Conservation (phyloP, 1,284 basidiomycete genomes). For the Cronartium ribicola region DNA sequence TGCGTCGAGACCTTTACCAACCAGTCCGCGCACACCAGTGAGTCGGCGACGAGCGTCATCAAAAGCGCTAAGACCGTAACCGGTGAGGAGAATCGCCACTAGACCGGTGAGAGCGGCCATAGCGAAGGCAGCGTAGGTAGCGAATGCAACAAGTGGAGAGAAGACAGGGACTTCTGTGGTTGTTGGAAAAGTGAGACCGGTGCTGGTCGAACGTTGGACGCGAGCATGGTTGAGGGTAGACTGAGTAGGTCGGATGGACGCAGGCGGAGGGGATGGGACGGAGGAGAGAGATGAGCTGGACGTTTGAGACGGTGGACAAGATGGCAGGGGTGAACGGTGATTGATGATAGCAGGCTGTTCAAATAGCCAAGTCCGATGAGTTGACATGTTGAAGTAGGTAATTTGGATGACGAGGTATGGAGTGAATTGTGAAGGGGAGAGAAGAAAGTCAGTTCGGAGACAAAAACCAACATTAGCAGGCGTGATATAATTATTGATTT, state of each 20-base stretch:
- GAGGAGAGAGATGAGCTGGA: not conserved
- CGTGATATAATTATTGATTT: no score
- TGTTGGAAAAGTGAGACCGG: not conserved
- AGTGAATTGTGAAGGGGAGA: no score
- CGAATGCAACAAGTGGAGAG: slow-evolving; percentile 22
- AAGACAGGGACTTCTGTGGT: not conserved
- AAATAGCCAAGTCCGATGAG: no score
- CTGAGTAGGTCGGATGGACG: not conserved
- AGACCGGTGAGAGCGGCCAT: slow-evolving; percentile 22
- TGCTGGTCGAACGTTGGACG: not conserved
- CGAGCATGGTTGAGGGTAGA: not conserved
- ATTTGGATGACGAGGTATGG: no score
- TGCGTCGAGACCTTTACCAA: slow-evolving; percentile 9
- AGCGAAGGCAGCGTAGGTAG: slow-evolving; percentile 16
- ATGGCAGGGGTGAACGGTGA: not conserved
- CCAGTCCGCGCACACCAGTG: not conserved
- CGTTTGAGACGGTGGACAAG: not conserved
- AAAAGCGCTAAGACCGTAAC: slow-evolving; percentile 37
- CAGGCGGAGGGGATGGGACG: not conserved
- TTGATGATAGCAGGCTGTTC: no score
- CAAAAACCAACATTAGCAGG: no score
- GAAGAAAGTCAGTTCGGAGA: no score
- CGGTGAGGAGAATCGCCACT: slow-evolving; percentile 13
- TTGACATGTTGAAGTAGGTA: no score
- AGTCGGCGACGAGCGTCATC: slow-evolving; percentile 20